These are phyloP conservation scores for Kluyveromyces dobzhanskii DNA, from an alignment of 805 yeast species.

Conservation along the genomic window DNA sequence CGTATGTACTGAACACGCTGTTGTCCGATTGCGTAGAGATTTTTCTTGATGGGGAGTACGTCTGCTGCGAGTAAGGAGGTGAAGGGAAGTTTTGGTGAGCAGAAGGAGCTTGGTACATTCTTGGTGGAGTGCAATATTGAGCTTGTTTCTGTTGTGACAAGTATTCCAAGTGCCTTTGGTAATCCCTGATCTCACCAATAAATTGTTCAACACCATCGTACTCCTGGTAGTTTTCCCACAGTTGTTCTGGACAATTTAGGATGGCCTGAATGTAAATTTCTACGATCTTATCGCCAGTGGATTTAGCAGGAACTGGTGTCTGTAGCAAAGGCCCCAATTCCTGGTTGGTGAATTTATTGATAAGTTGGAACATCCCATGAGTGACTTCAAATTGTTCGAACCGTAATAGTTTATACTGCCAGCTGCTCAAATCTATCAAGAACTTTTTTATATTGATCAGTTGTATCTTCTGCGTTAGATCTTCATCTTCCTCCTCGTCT, in stretches of 20 bases:
- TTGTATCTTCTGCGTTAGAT: slow-evolving; percentile 27
- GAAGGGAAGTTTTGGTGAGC: slow-evolving; percentile 16
- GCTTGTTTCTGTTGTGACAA: slow-evolving; percentile 17
- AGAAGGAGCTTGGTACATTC: slow-evolving; percentile 15
- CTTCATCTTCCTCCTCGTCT: slow-evolving; percentile 24
- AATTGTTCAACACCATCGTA: slow-evolving; percentile 17
- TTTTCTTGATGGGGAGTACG: slow-evolving; percentile 27
- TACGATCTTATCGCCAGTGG: slow-evolving; percentile 17
- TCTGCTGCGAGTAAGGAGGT: slow-evolving; percentile 22
- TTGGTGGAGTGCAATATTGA: slow-evolving; percentile 20
- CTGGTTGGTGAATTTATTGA: slow-evolving; percentile 24
- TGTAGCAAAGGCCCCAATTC: slow-evolving; percentile 26
- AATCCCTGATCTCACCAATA: slow-evolving; percentile 16
- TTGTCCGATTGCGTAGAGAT: slow-evolving; percentile 26
- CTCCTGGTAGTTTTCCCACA: slow-evolving; percentile 20
- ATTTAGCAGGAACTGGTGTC: slow-evolving; percentile 17
- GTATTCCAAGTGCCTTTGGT: slow-evolving; percentile 11
- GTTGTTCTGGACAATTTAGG: slow-evolving; percentile 17
- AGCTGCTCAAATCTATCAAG: slow-evolving; percentile 40
- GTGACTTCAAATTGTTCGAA: slow-evolving; percentile 26
- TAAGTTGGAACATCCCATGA: slow-evolving; percentile 24
- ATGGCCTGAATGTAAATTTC: slow-evolving; percentile 21
- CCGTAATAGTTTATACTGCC: slow-evolving; percentile 35
- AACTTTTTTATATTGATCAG: slow-evolving; percentile 42
- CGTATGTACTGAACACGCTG: slow-evolving; percentile 21